Percentiles rank a stretch among this genome's conserved stretches.
Evolutionary conservation across 2,329 filamentous ascomycete genomes (phyloP).

Genomic region (Aureobasidium sp.): DNA sequence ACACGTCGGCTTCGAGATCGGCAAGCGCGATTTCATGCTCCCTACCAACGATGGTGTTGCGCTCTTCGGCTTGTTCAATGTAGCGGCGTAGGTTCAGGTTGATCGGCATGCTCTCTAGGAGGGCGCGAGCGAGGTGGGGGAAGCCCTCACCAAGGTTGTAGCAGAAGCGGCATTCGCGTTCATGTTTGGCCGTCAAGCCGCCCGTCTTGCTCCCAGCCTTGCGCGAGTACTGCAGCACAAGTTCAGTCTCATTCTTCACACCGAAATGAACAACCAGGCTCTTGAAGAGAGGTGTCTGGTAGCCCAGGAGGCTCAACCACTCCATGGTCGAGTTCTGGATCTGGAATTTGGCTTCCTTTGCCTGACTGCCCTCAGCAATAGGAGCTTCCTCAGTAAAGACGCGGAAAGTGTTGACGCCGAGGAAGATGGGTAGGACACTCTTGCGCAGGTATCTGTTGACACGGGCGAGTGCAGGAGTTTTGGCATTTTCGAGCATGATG

Average conservation of each 20-base stretch:
- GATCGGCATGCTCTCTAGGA: not conserved
- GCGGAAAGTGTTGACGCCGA: not conserved
- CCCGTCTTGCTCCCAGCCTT: not conserved
- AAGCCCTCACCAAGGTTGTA: not conserved
- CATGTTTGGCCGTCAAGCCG: not conserved
- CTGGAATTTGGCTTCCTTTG: not conserved
- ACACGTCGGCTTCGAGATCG: not conserved
- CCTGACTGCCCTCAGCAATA: not conserved
- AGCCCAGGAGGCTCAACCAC: not conserved
- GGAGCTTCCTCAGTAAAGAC: not conserved
- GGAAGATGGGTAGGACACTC: not conserved
- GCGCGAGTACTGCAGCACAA: not conserved
- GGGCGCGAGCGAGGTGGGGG: not conserved
- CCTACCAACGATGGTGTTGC: not conserved
- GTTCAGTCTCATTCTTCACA: not conserved
- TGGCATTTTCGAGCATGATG: not conserved
- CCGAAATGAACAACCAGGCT: not conserved
- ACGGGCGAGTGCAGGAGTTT: not conserved
- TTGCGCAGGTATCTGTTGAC: not conserved
- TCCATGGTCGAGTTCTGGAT: not conserved
- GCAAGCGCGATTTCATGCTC: not conserved
- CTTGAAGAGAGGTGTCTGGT: slow-evolving; percentile 2
- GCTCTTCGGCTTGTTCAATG: not conserved
- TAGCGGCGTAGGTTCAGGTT: not conserved
- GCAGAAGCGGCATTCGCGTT: not conserved